Evolutionary conservation across 2,329 filamentous ascomycete species (phyloP), one percentile per base, ranked within the genome.

Genomic region (Chaetomiaceae sp.): DNA sequence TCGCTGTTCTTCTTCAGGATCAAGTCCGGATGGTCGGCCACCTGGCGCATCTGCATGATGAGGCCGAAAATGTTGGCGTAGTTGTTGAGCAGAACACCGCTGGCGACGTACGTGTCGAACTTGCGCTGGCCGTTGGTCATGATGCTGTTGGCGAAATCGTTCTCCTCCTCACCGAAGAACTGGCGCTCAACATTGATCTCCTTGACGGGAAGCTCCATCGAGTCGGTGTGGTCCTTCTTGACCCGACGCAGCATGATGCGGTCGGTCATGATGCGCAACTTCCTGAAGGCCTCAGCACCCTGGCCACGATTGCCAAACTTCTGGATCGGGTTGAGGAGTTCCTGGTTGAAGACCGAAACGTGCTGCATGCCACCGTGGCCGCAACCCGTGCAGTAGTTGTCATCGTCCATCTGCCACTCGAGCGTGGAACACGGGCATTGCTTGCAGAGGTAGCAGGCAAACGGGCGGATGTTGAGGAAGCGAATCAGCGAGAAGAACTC

Each of bases 11-110:
- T 96, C 74, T 92, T 95, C 57, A 97, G 72, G 45, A 99, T 88
- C 33, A 99, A 72, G 71, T 99, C 94, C 0, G 94, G 94, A 67
- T 99, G 94, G 61, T 99, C 94, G 7, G 94, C 91, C 23, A 96
- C 89, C 73, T 99, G 94, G 51, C 94, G 87, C 92, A 99, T 97
- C 70, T 96, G 91, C 90, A 97, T 97, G 66, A 99, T 96, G 51
- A 99, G 80, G 66, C 91, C 92, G 65, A 99, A 99, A 60, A 99
- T 97, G 69, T 99, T 99, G 74, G 94, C 94, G 63, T 97, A 97
- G 68, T 96, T 96, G 76, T 97, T 91, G 57, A 99, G 80, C 71
- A 99, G 83, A 19, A 97, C 92, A 74, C 91, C 91, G 59, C 91
- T 89, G 17, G 90, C 87, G 34, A 97, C 94, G 61, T 97, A 99